A percentile compares a stretch with the other conserved stretches of the same genome.
Conservation (phyloP, 768 basidiomycete species). For the Tulasnella calospora region DNA sequence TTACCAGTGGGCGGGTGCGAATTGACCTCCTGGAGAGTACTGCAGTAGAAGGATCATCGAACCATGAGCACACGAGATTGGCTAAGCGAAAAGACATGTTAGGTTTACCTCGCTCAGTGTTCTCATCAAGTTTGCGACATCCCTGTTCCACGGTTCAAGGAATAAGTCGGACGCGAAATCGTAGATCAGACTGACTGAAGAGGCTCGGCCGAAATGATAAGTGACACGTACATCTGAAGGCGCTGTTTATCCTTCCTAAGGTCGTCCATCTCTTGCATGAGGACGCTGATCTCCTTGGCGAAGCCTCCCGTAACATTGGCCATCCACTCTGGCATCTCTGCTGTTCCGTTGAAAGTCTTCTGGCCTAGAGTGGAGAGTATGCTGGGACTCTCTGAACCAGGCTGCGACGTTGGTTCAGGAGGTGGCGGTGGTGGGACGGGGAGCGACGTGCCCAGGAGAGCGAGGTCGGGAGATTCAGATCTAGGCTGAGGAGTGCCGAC, state of each 20-base stretch:
- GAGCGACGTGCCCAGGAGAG: not conserved
- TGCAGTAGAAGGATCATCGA: not conserved
- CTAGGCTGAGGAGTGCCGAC: not conserved
- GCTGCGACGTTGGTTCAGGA: not conserved
- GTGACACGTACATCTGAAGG: not conserved
- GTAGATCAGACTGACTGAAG: not conserved
- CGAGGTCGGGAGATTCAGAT: constrained; percentile 14
- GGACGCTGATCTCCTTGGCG: constrained; percentile 6
- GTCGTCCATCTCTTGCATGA: constrained; percentile 12
- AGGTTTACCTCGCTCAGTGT: constrained; percentile 3
- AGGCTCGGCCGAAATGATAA: not conserved
- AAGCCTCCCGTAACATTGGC: not conserved
- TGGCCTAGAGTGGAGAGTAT: not conserved
- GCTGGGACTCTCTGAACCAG: not conserved
- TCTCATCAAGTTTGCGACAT: constrained; percentile 4
- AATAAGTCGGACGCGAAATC: too few relatives aligned
- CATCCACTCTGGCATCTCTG: constrained; percentile 13
- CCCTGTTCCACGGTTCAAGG: constrained; percentile 4
- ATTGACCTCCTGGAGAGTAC: constrained; percentile 6
- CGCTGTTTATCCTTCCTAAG: constrained; percentile 10
- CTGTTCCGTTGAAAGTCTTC: not conserved
- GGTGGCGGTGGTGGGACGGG: not conserved
- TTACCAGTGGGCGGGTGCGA: constrained; percentile 3
- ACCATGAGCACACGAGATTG: not conserved
- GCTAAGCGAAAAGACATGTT: not conserved